Base-by-base conservation (phyloP, 2,329 filamentous ascomycete species). In the Erysiphe neolycopersici region DNA sequence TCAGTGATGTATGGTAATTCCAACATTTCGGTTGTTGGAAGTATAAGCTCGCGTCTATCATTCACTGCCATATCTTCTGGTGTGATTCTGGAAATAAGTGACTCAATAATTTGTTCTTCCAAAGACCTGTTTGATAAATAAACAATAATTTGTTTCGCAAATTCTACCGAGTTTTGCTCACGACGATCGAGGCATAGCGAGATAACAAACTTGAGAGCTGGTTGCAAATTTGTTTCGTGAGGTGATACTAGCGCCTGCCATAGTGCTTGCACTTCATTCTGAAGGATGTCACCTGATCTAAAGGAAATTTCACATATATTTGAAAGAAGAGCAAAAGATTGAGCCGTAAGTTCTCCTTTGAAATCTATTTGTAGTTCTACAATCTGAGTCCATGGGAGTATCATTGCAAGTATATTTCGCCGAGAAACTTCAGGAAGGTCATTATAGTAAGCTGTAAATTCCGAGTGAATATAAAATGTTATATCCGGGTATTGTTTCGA, bases 91-190 rank as follows among this genome's bases (percentile, higher is more conserved):
- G 91, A 68, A 26, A 95, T 64, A 44, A 98, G 67, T 51, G 94
- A 94, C 50, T 98, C 89, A 11, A 98, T 77, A 3, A 98, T 85
- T 54, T 92, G 91, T 41, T 81, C 77, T 0, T 85, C 85, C 1
- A 85, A 75, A 56, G 61, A 79, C 54, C 70, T 93, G 50, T 82
- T 89, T 0, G 89, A 91, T 5, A 98, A 60, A 57, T 94, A 95
- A 0, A 98, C 91, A 14, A 95, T 84, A 43, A 98, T 89, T 59
- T 98, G 89, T 62, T 95, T 98, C 5, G 87, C 87, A 56, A 91
- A 93, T 52, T 94, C 83, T 44, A 98, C 87, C 58, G 94, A 98
- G 53, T 94, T 95, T 54, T 98, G 89, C 58, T 98, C 91, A 41
- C 87, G 76, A 30, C 87, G 76, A 54, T 98, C 89, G 11, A 98